phyloP scores from a whole-genome alignment of 108 stramenopile genomes.

The Nitzschia sp. region DNA sequence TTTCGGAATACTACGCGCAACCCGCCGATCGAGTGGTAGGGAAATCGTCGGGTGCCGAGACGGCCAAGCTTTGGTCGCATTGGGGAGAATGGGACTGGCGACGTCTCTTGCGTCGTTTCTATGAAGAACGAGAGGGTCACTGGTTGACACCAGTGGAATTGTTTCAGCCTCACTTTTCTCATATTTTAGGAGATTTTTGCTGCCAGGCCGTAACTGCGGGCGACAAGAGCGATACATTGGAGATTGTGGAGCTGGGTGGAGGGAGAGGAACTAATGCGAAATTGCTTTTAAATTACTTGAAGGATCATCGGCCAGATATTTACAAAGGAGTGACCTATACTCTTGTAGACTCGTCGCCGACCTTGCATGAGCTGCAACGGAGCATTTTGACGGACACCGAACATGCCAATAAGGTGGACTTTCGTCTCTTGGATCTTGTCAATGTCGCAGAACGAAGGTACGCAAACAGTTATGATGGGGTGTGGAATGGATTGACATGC shows the following conservation, averaged over 20 bases:
- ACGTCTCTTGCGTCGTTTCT: constrained; percentile 47
- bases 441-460: constrained; percentile 73
- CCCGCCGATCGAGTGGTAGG: constrained; percentile 54
- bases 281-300: constrained; percentile 58
- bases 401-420: constrained; percentile 61
- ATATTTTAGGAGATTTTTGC: constrained; percentile 72
- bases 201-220: constrained; percentile 6
- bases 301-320: constrained; percentile 40
- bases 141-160: constrained; percentile 89
- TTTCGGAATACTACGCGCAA: constrained; percentile 57
- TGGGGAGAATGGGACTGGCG: constrained; percentile 84
- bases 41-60: not conserved
- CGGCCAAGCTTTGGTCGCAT: constrained; percentile 50
- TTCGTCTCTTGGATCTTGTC: constrained; percentile 61
- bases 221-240: constrained; percentile 5
- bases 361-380: constrained; percentile 65
- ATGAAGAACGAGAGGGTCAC: constrained; percentile 71
- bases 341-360: constrained; percentile 77
- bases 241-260: constrained; percentile 82
- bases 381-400: constrained; percentile 31
- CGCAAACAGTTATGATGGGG: constrained; percentile 7
- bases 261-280: constrained; percentile 86
- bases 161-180: constrained; percentile 75
- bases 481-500: too few species aligned
- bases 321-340: constrained; percentile 71